Conservation (phyloP, 257 asterid species). For the Nicotiana otophora region DNA sequence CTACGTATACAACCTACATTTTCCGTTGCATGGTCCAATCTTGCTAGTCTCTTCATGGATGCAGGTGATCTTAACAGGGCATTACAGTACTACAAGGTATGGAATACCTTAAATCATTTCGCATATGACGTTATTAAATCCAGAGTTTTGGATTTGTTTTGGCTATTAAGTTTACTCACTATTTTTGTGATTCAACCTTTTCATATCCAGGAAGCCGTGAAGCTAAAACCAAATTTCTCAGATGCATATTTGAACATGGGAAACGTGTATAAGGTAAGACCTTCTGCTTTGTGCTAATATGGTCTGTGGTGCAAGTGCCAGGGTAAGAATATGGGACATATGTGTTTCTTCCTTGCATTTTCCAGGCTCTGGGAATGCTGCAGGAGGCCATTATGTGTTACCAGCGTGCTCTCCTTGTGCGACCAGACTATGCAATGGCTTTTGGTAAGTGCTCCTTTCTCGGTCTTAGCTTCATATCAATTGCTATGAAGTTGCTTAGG, state of each 20-base stretch:
- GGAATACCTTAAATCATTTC: neutral
- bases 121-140: neutral
- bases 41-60: slow-evolving; percentile 98
- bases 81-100: slow-evolving; percentile 91
- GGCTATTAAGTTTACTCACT: slow-evolving; percentile 6
- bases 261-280: slow-evolving; percentile 90
- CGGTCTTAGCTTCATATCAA: neutral
- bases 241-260: slow-evolving; percentile 95
- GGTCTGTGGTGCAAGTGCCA: slow-evolving; percentile 41
- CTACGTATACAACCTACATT: slow-evolving; percentile 87
- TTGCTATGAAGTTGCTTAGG: neutral
- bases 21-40: slow-evolving; percentile 99
- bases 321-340: slow-evolving; percentile 45
- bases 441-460: slow-evolving; percentile 55
- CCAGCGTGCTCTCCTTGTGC: slow-evolving; percentile 84
- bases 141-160: neutral
- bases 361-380: slow-evolving; percentile 90
- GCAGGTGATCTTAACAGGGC: slow-evolving; percentile 92
- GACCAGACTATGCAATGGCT: slow-evolving; percentile 96
- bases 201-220: slow-evolving; percentile 85
- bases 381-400: slow-evolving; percentile 92
- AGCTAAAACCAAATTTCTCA: slow-evolving; percentile 84
- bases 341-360: slow-evolving; percentile 46
- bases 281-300: slow-evolving; percentile 36
- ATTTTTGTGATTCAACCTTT: slow-evolving; percentile 10